These are phyloP conservation scores for Thelephora terrestris DNA, from an alignment of 1,284 basidiomycete species.

Conservation along the genomic window DNA sequence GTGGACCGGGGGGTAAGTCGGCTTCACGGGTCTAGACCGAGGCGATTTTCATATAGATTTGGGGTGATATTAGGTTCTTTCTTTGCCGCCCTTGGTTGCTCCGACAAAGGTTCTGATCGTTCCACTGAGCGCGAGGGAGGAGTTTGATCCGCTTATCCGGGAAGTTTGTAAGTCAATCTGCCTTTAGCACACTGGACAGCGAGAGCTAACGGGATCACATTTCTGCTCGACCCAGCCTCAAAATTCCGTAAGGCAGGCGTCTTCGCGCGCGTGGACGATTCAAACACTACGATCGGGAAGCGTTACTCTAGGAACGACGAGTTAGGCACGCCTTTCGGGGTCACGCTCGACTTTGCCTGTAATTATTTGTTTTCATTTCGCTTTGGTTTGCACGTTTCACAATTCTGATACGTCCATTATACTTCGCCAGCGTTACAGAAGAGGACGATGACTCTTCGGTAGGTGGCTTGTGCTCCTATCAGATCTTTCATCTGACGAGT, in stretches of 20 bases:
- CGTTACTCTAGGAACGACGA: conserved; percentile 98
- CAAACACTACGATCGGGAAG: conserved; percentile 90
- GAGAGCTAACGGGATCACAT: conserved; percentile 4
- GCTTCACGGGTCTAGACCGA: conserved; percentile 10
- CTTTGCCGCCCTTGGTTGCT: conserved; percentile 83
- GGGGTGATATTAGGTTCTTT: conserved; percentile 57
- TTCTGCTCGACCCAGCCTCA: conserved; percentile 43
- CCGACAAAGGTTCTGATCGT: conserved; percentile 97
- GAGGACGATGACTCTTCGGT: conserved; percentile 83
- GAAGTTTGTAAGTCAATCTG: conserved; percentile 73
- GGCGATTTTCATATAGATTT: background rate
- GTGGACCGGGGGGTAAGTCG: conserved; percentile 73
- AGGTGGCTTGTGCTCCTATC: conserved; percentile 21
- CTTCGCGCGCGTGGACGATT: conserved; percentile 92
- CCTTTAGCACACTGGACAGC: conserved; percentile 2
- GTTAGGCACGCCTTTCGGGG: conserved; percentile 93
- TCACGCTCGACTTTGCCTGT: conserved; percentile 98
- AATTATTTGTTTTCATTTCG: conserved; percentile 26
- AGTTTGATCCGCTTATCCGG: conserved; percentile 77
- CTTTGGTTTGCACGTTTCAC: conserved; percentile 12
- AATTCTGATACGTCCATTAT: conserved; percentile 7
- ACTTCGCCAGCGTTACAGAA: conserved; percentile 63
- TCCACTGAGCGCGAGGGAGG: conserved; percentile 83
- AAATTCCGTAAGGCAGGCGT: conserved; percentile 85
- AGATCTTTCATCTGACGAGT: background rate